Percentiles rank a stretch among this genome's conserved stretches.
phyloP scores from a whole-genome alignment of 306 rosid species.

The Inga laurina region DNA sequence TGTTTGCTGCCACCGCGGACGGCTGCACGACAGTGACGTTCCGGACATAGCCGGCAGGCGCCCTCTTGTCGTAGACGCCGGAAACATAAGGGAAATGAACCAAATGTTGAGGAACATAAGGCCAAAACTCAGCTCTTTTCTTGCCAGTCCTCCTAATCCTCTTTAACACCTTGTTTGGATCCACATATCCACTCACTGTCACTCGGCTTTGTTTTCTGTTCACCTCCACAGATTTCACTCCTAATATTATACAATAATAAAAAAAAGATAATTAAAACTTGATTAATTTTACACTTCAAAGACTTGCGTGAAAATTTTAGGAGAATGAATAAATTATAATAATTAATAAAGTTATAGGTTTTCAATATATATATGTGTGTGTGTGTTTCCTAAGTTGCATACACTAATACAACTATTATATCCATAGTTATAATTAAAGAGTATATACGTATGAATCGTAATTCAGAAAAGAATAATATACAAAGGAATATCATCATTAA shows the following conservation, averaged over 20 bases:
- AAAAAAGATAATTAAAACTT: background rate
- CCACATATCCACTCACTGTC: slow-evolving; percentile 75
- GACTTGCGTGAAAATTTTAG: background rate
- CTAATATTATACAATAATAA: slow-evolving; percentile 32
- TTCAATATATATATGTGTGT: no score
- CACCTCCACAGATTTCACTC: slow-evolving; percentile 80
- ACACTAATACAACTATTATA: background rate
- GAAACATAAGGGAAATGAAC: slow-evolving; percentile 61
- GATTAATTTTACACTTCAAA: background rate
- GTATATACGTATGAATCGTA: slow-evolving; percentile 1
- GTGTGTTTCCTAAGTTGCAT: background rate
- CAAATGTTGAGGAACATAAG: slow-evolving; percentile 79
- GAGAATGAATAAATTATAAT: background rate
- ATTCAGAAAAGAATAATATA: background rate
- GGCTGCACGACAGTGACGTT: slow-evolving; percentile 60
- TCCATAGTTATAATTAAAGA: background rate
- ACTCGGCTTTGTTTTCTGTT: slow-evolving; percentile 78
- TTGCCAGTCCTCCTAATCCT: slow-evolving; percentile 72
- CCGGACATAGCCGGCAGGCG: slow-evolving; percentile 72
- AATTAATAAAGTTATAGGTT: background rate
- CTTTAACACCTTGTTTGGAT: slow-evolving; percentile 76
- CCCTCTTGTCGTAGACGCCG: slow-evolving; percentile 80
- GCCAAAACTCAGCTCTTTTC: slow-evolving; percentile 85
- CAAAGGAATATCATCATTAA: background rate
- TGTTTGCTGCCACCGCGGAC: slow-evolving; percentile 36